phyloP scores from a whole-genome alignment of 345 rosid species.

The Citrus medica region DNA sequence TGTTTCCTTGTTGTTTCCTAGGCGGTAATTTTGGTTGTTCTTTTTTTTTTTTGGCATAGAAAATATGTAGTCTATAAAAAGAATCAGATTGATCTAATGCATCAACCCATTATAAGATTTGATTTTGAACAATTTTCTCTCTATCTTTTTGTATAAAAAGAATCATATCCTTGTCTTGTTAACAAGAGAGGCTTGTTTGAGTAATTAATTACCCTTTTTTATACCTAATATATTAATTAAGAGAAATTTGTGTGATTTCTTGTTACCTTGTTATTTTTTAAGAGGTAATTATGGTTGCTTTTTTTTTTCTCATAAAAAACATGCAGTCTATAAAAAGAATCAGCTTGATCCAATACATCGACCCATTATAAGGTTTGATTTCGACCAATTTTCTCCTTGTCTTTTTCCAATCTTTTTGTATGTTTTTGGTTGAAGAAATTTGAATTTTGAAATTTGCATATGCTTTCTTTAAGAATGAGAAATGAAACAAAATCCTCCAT shows the following conservation, averaged over 20 bases:
- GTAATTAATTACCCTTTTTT: conserved; percentile 18
- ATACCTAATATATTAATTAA: not conserved
- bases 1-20: not conserved
- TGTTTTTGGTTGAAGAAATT: conserved; percentile 16
- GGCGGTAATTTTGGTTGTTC: not conserved
- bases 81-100: conserved; percentile 32
- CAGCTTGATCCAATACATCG: conserved; percentile 35
- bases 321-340: conserved; percentile 31
- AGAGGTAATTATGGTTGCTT: not conserved
- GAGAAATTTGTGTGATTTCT: not conserved
- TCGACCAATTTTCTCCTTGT: not conserved
- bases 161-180: conserved; percentile 48
- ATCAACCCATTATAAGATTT: conserved; percentile 59
- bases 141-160: no score
- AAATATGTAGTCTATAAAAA: conserved; percentile 31
- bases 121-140: conserved; percentile 6
- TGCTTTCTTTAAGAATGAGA: conserved; percentile 1
- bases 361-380: conserved; percentile 57
- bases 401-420: not conserved
- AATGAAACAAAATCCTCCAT: not conserved
- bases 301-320: conserved; percentile 22
- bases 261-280: not conserved
- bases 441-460: conserved; percentile 32
- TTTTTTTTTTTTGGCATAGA: conserved; percentile 14
- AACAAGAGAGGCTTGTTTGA: conserved; percentile 48